Evolutionary conservation across 2,329 filamentous ascomycete species (phyloP).

Genomic region (Verticillium albo-atrum): DNA sequence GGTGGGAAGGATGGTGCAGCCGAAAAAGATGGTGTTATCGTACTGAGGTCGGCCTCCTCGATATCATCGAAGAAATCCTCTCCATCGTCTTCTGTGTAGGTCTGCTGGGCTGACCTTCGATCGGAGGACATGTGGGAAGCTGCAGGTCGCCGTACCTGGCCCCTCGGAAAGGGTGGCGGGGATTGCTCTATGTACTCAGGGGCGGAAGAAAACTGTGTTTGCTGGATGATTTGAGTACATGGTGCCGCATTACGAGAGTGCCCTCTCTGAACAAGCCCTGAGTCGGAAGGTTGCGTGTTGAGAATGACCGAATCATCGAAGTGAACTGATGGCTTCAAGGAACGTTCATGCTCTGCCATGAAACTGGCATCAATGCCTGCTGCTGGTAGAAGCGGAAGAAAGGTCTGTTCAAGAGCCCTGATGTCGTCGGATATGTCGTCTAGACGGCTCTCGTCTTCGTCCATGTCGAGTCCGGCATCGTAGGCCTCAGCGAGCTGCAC

Average conservation of each 20-base stretch:
- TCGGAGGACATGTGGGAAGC: not conserved
- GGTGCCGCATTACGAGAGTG: not conserved
- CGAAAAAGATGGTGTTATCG: not conserved
- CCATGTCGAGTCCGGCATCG: conserved; percentile 44
- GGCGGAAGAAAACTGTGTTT: conserved; percentile 40
- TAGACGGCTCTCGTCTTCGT: conserved; percentile 44
- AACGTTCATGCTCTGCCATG: conserved; percentile 20
- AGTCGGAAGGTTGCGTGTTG: conserved; percentile 15
- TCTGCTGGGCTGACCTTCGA: not conserved
- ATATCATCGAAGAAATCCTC: conserved; percentile 21
- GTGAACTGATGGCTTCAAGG: not conserved
- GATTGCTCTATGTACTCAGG: conserved; percentile 8
- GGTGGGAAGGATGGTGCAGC: not conserved
- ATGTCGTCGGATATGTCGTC: conserved; percentile 43
- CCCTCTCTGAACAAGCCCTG: conserved; percentile 11
- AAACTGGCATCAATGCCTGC: conserved; percentile 41
- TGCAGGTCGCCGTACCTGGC: not conserved
- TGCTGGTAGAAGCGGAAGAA: conserved; percentile 36
- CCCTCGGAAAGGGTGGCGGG: conserved; percentile 14
- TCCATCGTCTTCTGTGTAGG: conserved; percentile 18
- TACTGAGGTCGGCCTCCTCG: conserved; percentile 8
- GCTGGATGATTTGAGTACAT: conserved; percentile 43
- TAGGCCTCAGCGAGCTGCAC: conserved; percentile 46
- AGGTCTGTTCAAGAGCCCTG: conserved; percentile 29
- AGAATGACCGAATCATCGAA: conserved; percentile 16